Conservation (phyloP, 805 yeast genomes). For the Aciculoconidium aculeatum region DNA sequence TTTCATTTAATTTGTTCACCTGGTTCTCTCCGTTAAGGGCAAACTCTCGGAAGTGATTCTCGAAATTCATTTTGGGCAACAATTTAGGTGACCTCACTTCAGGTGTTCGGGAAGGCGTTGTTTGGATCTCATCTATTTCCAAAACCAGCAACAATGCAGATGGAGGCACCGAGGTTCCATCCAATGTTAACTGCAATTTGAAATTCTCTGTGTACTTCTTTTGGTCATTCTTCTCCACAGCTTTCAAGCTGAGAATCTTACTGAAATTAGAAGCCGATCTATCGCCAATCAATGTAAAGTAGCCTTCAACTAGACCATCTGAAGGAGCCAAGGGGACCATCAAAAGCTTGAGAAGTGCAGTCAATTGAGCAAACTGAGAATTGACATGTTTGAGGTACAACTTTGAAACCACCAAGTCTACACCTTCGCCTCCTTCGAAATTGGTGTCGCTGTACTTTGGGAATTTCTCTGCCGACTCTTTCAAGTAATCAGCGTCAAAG, state of each 20-base stretch:
- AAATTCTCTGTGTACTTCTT: constrained; percentile 31
- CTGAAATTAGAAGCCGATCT: constrained; percentile 53
- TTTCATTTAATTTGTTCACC: constrained; percentile 60
- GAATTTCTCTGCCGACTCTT: constrained; percentile 43
- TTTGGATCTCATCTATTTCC: constrained; percentile 18
- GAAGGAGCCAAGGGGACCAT: constrained; percentile 58
- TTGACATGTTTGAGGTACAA: constrained; percentile 40
- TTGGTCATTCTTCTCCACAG: constrained; percentile 31
- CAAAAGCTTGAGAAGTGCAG: constrained; percentile 62
- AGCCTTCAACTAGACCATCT: constrained; percentile 56
- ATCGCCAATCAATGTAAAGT: constrained; percentile 64
- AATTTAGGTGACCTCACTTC: constrained; percentile 22
- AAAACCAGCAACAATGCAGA: constrained; percentile 27
- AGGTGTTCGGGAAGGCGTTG: constrained; percentile 2
- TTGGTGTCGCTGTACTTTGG: constrained; percentile 39
- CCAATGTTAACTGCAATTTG: constrained; percentile 28
- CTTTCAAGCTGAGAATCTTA: constrained; percentile 61
- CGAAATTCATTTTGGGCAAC: constrained; percentile 30
- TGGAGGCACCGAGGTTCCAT: constrained; percentile 19
- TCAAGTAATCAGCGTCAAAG: constrained; percentile 64
- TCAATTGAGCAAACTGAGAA: constrained; percentile 39
- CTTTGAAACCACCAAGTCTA: constrained; percentile 18
- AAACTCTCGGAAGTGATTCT: constrained; percentile 42
- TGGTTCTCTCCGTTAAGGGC: constrained; percentile 50
- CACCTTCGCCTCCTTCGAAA: constrained; percentile 23